Percentiles rank a stretch among this genome's conserved stretches.
These are phyloP conservation scores for Cryptosporidium meleagridis DNA, from an alignment of 169 alveolate genomes.

Conservation along the genomic window DNA sequence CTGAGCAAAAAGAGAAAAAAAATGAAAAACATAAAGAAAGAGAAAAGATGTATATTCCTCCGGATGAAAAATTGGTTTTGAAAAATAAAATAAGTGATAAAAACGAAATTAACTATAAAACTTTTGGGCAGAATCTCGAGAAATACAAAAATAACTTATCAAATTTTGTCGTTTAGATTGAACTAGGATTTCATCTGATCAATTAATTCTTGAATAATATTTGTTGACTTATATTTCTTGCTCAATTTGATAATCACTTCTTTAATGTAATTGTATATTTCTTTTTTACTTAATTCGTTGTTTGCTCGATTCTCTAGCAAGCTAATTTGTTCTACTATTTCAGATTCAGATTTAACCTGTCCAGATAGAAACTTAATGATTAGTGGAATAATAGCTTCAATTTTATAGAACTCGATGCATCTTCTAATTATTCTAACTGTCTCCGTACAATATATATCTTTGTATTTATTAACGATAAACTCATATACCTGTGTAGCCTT, in stretches of 20 bases:
- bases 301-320: not conserved
- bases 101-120: not conserved
- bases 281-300: slow-evolving; percentile 11
- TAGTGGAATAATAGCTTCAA: slow-evolving; percentile 53
- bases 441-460: not conserved
- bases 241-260: slow-evolving; percentile 25
- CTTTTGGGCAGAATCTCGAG: not conserved
- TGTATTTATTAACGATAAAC: not conserved
- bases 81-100: not conserved
- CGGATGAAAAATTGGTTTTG: not conserved
- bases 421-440: slow-evolving; percentile 9
- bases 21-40: not conserved
- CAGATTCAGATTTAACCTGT: slow-evolving; percentile 24
- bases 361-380: slow-evolving; percentile 44
- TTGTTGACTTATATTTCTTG: slow-evolving; percentile 4
- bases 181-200: slow-evolving; percentile 1
- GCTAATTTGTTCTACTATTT: slow-evolving; percentile 15
- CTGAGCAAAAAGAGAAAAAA: slow-evolving; percentile 71
- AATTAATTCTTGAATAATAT: slow-evolving; percentile 39
- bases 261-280: slow-evolving; percentile 29
- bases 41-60: slow-evolving; percentile 27
- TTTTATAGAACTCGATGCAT: slow-evolving; percentile 34
- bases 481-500: slow-evolving; percentile 11
- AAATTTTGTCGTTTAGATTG: slow-evolving; percentile 3
- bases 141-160: not conserved